Percentiles rank a stretch among this genome's conserved stretches.
Conservation (phyloP, 805 yeast genomes). For the Wickerhamomyces chambardii region DNA sequence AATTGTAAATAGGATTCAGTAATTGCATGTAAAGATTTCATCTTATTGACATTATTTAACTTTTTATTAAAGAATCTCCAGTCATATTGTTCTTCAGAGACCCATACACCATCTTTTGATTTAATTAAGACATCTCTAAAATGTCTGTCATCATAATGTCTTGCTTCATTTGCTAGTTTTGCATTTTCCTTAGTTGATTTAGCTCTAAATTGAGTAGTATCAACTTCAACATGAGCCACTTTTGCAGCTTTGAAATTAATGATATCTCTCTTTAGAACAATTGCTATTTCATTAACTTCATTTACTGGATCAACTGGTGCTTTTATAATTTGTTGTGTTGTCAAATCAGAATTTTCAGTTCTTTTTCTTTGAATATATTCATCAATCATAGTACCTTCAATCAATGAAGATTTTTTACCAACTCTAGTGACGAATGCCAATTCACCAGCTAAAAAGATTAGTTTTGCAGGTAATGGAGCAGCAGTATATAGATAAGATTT, state of each 20-base stretch:
- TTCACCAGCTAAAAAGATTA: constrained; percentile 32
- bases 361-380: constrained; percentile 22
- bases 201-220: constrained; percentile 15
- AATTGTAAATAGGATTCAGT: constrained; percentile 37
- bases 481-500: constrained; percentile 32
- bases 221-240: constrained; percentile 10
- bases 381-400: constrained; percentile 24
- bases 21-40: constrained; percentile 36
- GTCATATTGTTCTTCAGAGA: constrained; percentile 38
- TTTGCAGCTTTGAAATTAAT: constrained; percentile 16
- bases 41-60: constrained; percentile 25
- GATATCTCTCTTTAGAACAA: constrained; percentile 19
- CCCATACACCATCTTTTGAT: constrained; percentile 23
- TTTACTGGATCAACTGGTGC: constrained; percentile 20
- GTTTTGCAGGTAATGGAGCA: constrained; percentile 34
- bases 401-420: constrained; percentile 20
- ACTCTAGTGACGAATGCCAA: constrained; percentile 28
- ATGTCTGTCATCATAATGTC: constrained; percentile 19
- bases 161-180: constrained; percentile 21
- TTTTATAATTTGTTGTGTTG: constrained; percentile 20
- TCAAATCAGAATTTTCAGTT: constrained; percentile 6
- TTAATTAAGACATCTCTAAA: constrained; percentile 21
- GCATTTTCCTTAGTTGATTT: constrained; percentile 20
- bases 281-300: constrained; percentile 18
- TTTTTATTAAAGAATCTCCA: constrained; percentile 55